A percentile compares a stretch with the other conserved stretches of the same genome.
Conservation (phyloP, 768 basidiomycete species). For the Mycena crocata region DNA sequence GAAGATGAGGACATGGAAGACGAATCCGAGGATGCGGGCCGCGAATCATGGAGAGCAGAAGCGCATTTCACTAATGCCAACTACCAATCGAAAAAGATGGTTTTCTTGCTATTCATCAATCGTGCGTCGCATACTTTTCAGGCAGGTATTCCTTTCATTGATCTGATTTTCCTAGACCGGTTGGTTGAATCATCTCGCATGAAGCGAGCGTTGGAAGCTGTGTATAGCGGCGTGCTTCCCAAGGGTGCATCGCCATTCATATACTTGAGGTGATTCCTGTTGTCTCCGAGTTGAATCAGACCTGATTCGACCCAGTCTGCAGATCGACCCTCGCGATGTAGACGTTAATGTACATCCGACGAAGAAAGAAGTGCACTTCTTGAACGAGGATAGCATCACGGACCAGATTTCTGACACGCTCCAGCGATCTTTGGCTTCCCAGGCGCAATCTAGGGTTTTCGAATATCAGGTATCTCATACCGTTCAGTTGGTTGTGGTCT, state of each 20-base stretch:
- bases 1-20: constrained; percentile 44
- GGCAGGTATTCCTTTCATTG: not conserved
- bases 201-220: constrained; percentile 87
- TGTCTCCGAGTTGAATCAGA: not conserved
- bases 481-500: not conserved
- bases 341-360: constrained; percentile 99
- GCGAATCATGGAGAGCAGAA: constrained; percentile 76
- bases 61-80: constrained; percentile 88
- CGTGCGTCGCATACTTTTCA: constrained; percentile 62
- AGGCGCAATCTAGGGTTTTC: constrained; percentile 75
- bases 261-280: constrained; percentile 80
- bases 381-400: constrained; percentile 90
- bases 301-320: constrained; percentile 60
- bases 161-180: constrained; percentile 68
- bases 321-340: constrained; percentile 87
- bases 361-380: constrained; percentile 95
- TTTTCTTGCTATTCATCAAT: constrained; percentile 94
- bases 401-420: constrained; percentile 80
- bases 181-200: constrained; percentile 90
- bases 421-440: constrained; percentile 70
- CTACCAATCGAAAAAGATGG: constrained; percentile 87
- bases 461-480: constrained; percentile 70
- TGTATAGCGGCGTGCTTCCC: constrained; percentile 86
- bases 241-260: constrained; percentile 92
- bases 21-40: constrained; percentile 40